Evolutionary conservation across 768 basidiomycete species (phyloP), one percentile per base, ranked within the genome.

Genomic region (Suillus clintonianus): DNA sequence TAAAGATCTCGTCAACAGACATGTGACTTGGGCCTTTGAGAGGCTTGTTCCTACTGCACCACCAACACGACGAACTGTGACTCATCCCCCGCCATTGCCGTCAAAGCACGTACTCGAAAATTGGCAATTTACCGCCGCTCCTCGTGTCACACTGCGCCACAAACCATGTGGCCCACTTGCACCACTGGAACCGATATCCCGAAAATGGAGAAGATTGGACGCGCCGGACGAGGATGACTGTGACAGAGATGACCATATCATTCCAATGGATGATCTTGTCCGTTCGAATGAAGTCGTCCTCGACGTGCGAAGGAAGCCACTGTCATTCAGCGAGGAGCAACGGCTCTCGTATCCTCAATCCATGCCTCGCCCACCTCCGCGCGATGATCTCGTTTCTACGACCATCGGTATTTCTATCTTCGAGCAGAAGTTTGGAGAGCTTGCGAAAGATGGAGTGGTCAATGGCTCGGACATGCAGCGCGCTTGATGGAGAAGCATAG

Each of bases 121-220:
- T 0, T 55, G 59, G 43, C 36, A 27, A 2, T 37, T 56, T n/a
- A n/a, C n/a, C 19, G 15, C 59, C 5, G 7, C 24, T 41, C 56
- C 47, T 37, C 13, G 9, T 13, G 56, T 56, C 30, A 34, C 32
- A 27, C 30, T 60, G 32, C 36, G n/a, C 27, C 59, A 56, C 32
- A 34, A 37, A 56, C 27, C 5, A 19, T 17, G 37, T 8, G 13
- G 24, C 4, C n/a, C 19, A 15, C 24, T 43, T 60, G 11, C 27
- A 24, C 34, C 64, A 27, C 59, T 67, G 5, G 68, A 64, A 58
- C 36, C 60, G 3, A 45, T 71, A 41, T 63, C 71, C 37, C 78
- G 77, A 56, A 76, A 67, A 62, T 76, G 79, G 78, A 74, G 69
- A 47, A 67, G 72, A 47, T 59, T 78, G 63, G 56, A 69, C 13